Percentiles rank a stretch among this genome's conserved stretches.
These are phyloP conservation scores for Pythium sp. DNA, from an alignment of 352 stramenopile genomes.

Conservation along the genomic window DNA sequence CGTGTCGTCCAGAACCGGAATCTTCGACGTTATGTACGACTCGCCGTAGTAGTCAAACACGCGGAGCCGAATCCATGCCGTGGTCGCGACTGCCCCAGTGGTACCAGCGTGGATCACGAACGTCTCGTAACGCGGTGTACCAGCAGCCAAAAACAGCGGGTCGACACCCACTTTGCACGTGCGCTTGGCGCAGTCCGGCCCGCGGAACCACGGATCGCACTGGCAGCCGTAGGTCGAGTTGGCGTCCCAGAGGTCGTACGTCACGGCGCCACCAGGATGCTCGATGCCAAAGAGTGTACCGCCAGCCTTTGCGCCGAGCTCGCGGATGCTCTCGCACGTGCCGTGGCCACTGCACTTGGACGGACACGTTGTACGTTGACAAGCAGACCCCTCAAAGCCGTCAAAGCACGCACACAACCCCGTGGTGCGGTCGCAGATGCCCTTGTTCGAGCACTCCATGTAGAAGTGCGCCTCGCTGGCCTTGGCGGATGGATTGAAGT, in stretches of 20 bases:
- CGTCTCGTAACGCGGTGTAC: slow-evolving; percentile 37
- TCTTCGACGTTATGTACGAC: slow-evolving; percentile 56
- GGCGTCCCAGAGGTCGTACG: slow-evolving; percentile 80
- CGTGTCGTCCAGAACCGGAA: slow-evolving; percentile 32
- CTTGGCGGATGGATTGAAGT: slow-evolving; percentile 49
- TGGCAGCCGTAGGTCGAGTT: slow-evolving; percentile 83
- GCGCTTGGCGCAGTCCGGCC: slow-evolving; percentile 74
- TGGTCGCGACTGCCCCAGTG: no score
- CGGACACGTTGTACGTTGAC: slow-evolving; percentile 72
- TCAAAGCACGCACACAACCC: slow-evolving; percentile 88
- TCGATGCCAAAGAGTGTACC: slow-evolving; percentile 42
- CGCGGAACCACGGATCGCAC: slow-evolving; percentile 87
- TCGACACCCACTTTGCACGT: slow-evolving; percentile 73
- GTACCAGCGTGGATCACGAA: slow-evolving; percentile 47
- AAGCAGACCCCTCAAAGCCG: slow-evolving; percentile 88
- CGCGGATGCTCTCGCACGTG: slow-evolving; percentile 64
- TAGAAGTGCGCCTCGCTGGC: slow-evolving; percentile 85
- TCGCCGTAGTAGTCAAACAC: slow-evolving; percentile 73
- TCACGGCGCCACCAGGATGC: slow-evolving; percentile 16
- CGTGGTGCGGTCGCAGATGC: slow-evolving; percentile 83
- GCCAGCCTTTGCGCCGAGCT: slow-evolving; percentile 47
- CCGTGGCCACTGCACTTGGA: slow-evolving; percentile 69
- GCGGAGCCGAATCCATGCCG: slow-evolving; percentile 32
- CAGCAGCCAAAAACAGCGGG: slow-evolving; percentile 49
- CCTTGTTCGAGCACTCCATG: slow-evolving; percentile 93